Conservation (phyloP, 2,329 filamentous ascomycete species). For the Fusarium chlamydosporum region DNA sequence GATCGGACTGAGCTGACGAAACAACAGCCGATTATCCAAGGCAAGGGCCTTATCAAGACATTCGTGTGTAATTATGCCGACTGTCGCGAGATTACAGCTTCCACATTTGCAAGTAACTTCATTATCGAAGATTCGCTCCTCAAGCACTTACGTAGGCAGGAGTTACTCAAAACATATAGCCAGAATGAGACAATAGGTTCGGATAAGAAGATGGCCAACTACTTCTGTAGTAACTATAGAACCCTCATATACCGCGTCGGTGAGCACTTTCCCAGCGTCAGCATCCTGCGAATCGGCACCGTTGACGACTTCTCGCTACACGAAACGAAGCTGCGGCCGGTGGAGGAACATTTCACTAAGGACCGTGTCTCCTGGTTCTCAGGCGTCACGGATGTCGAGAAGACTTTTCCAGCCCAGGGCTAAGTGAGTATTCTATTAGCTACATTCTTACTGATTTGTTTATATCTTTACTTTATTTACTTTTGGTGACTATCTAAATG, state of each 20-base stretch:
- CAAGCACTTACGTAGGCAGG: conserved; percentile 65
- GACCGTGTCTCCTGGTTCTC: background rate
- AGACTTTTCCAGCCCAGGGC: background rate
- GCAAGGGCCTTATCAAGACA: conserved; percentile 59
- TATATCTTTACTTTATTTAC: too few species aligned
- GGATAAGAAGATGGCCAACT: background rate
- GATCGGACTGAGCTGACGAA: background rate
- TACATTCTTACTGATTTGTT: background rate
- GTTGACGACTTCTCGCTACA: conserved; percentile 4
- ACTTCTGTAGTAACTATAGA: conserved; percentile 1
- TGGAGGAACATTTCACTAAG: background rate
- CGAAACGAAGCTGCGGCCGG: background rate
- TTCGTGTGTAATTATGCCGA: conserved; percentile 74
- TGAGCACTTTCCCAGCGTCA: background rate
- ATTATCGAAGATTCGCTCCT: conserved; percentile 62
- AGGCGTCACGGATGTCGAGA: background rate
- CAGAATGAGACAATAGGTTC: conserved; percentile 62
- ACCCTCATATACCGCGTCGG: background rate
- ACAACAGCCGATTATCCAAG: background rate
- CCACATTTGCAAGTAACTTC: conserved; percentile 74
- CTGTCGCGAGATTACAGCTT: conserved; percentile 73
- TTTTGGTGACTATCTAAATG: too few species aligned
- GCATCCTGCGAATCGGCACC: background rate
- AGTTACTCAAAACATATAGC: conserved; percentile 62
- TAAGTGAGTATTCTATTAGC: background rate